Base-by-base conservation (phyloP, 2,329 filamentous ascomycete genomes). In the Ophioceras dolichostomum region DNA sequence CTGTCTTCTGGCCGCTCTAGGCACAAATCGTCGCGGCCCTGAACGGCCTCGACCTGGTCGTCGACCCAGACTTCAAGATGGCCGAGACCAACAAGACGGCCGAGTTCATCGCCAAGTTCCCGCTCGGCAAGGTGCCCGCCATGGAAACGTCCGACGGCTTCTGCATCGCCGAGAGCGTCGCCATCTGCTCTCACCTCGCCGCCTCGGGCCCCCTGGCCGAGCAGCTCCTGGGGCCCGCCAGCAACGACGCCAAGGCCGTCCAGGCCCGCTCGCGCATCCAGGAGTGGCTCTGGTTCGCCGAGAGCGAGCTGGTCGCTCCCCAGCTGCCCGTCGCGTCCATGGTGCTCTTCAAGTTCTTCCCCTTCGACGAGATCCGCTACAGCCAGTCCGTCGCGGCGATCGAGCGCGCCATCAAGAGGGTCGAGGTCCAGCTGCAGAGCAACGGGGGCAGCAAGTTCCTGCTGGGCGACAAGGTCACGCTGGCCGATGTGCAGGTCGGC, bases 61-160 rank as follows among this genome's bases (percentile, higher is more conserved):
- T 50, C 19, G 47, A 37, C 6, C 10, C 10, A 29, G 52, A 52
- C 41, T 70, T 67, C 50, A 41, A 51, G 29, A 57, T 65, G 44
- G 49, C 53, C 38, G 50, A 55, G 34, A 59, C 58, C 41, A 70
- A 68, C 56, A 48, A 49, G 31, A 55, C 52, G n/a, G 53, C 60
- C 4, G 62, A 64, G 4, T 71, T 61, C 54, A 50, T 64, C 12
- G 41, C 60, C 51, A 70, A 70, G 45, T 71, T 70, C 52, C 65
- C 67, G 10, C 48, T 67, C 28, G 67, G 66, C 47, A 71, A 70
- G 47, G 61, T 70, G 8, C 68, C 68, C 9, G 59, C 58, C 30
- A 61, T 71, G 37, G 62, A 66, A 46, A 56, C 55, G 24, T 53
- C 63, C 16, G 64, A 69, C 44, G 67, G 67, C 32, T 60, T 67